phyloP scores from a whole-genome alignment of 257 asterid genomes.

The Nicotiana tomentosiformis region DNA sequence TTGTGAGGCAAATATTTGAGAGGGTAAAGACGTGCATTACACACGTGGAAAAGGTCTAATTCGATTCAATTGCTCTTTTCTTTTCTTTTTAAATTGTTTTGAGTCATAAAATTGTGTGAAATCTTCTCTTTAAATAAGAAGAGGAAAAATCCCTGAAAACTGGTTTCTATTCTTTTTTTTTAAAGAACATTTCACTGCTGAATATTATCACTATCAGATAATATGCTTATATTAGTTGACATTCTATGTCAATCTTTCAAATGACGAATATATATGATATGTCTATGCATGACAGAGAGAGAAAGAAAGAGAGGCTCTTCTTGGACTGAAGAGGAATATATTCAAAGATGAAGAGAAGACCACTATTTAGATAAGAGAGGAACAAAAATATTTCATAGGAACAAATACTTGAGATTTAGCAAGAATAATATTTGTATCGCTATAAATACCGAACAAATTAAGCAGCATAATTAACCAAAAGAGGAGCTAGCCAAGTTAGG shows the following conservation, averaged over 20 bases:
- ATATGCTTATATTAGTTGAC: slow-evolving; percentile 6
- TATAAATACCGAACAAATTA: background rate
- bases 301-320: background rate
- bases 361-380: slow-evolving; percentile 3
- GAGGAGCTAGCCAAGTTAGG: background rate
- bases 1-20: too few species aligned
- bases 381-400: background rate
- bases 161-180: background rate
- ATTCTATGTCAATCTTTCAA: background rate
- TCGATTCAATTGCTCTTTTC: background rate
- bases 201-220: background rate
- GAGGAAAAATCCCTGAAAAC: background rate
- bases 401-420: background rate
- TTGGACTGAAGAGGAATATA: background rate
- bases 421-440: background rate
- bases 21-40: too few species aligned
- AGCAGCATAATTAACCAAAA: background rate
- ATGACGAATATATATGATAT: background rate
- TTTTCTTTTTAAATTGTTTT: background rate
- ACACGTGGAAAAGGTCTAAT: too few species aligned
- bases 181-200: background rate
- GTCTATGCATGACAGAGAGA: background rate
- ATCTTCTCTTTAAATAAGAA: background rate
- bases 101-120: background rate
- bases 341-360: background rate